Percentiles rank a stretch among this genome's conserved stretches.
phyloP scores from a whole-genome alignment of 2,329 filamentous ascomycete genomes.

The Stemphylium lycopersici region DNA sequence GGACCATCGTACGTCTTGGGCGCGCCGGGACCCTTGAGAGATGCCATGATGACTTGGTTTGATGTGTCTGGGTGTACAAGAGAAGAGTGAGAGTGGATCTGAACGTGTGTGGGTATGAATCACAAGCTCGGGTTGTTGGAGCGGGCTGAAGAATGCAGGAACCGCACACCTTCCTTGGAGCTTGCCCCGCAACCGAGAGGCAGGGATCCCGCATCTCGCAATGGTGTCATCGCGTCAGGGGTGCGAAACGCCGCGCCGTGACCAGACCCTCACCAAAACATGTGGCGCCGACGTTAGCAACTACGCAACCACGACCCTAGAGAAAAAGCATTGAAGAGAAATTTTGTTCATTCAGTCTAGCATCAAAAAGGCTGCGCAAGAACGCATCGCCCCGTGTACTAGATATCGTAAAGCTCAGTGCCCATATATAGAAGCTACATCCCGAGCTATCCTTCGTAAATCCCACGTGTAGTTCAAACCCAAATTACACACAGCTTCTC shows the following conservation, averaged over 20 bases:
- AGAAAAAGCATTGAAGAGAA: conserved; percentile 3
- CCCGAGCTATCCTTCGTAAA: conserved; percentile 32
- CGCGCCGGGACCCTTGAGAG: conserved; percentile 68
- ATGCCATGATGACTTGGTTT: conserved; percentile 50
- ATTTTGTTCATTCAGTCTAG: conserved; percentile 24
- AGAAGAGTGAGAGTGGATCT: neutral
- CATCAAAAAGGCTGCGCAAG: conserved; percentile 15
- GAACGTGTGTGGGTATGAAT: neutral
- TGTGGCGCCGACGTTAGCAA: neutral
- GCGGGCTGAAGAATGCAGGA: conserved; percentile 35
- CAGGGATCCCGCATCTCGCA: conserved; percentile 15
- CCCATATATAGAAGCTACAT: conserved; percentile 24
- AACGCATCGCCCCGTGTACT: conserved; percentile 21
- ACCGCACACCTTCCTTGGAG: conserved; percentile 17
- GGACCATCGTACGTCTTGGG: conserved; percentile 63
- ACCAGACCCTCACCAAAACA: neutral
- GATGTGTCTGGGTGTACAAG: neutral
- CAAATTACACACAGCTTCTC: conserved; percentile 34
- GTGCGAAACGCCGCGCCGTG: conserved; percentile 3
- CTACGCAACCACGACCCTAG: neutral
- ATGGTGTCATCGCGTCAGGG: conserved; percentile 24
- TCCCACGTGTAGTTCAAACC: conserved; percentile 20
- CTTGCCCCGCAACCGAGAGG: conserved; percentile 23
- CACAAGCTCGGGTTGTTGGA: conserved; percentile 3
- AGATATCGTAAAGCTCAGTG: conserved; percentile 23